Evolutionary conservation across 495 filamentous ascomycete genomes (phyloP), one percentile per base, ranked within the genome.

Genomic region (Penicillium cinerascens): DNA sequence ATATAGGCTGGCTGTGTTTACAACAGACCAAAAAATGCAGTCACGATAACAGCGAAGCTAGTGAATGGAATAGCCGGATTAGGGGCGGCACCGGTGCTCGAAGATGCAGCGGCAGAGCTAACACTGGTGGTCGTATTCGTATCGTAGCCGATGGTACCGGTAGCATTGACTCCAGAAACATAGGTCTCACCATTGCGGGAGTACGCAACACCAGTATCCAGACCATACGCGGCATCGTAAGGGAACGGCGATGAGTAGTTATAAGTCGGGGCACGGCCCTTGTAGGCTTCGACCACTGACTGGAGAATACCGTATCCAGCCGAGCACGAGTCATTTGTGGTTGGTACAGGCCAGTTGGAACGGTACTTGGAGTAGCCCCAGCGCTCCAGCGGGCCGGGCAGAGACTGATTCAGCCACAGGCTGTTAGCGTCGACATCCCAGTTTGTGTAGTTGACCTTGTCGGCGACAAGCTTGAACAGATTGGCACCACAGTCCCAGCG

Each of bases 401-500:
- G 70, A 16, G 69, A 70, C 49, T 64, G 58, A 55, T 76, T 78
- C 27, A 76, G 56, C 29, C 48, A 70, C 15, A 78, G 57, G 43
- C 70, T 66, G 17, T 58, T 70, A 23, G 63, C 67, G 53, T 77
- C 65, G 39, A 76, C 67, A 2, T 65, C 54, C 35, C 65, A 71
- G 58, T 78, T 86, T 22, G 59, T 52, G 59, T 84, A 85, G 27
- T 76, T 76, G 4, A 75, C 75, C 49, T 70, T 68, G 38, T 80
- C 72, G 11, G 82, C 78, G 16, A 84, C 79, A 13, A 82, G 62
- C 41, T 77, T 53, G 52, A 86, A 80, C 11, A 87, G 71, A 44
- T 88, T 88, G 16, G 85, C 84, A 56, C 83, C 83, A 35, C 83
- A 82, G 61, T 88, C 84, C 69, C 82, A 87, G 54, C 85, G 73